These are phyloP conservation scores for Quercus alba DNA, from an alignment of 306 rosid species.

Conservation along the genomic window DNA sequence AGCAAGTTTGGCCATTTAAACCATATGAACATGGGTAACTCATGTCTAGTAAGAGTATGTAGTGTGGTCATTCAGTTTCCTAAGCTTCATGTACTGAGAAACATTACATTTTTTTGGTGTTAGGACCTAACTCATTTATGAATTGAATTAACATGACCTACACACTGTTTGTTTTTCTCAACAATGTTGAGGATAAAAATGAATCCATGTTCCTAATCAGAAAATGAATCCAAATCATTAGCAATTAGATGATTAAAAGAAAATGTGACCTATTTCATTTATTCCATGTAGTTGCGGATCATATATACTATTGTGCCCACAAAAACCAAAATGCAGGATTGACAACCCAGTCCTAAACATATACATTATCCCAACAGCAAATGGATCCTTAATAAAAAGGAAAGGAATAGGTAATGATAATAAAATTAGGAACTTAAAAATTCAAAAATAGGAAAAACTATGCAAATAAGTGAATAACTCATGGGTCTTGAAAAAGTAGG, in stretches of 20 bases:
- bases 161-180: background rate
- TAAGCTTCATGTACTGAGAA: background rate
- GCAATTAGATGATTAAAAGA: background rate
- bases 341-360: background rate
- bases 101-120: background rate
- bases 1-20: background rate
- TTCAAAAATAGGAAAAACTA: no score
- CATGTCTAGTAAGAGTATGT: background rate
- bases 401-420: no score
- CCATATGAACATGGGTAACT: background rate
- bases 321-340: background rate
- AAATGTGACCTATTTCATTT: background rate
- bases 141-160: background rate
- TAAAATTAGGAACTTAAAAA: no score
- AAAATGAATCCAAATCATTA: background rate
- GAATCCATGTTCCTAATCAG: background rate
- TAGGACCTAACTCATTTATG: background rate
- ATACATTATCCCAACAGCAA: background rate
- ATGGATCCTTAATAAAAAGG: background rate
- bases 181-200: background rate
- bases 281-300: background rate
- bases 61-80: background rate
- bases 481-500: no score
- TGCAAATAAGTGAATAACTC: no score
- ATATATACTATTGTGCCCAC: background rate